Conservation (phyloP, 441 rosid genomes). For the Isatis lusitanica region DNA sequence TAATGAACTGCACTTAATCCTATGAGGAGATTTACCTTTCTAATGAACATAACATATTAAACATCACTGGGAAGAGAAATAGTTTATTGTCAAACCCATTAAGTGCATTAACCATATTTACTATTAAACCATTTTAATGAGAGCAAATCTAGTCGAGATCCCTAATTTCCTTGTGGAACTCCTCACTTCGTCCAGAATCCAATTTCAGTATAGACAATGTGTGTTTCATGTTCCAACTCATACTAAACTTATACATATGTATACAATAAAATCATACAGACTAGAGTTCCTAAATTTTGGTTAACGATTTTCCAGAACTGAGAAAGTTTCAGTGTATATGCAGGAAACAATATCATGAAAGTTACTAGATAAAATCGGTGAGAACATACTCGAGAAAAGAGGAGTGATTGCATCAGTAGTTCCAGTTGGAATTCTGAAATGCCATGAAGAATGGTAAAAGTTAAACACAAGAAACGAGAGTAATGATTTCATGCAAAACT, state of each 20-base stretch:
- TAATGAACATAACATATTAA: background rate
- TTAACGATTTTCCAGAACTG: constrained; percentile 16
- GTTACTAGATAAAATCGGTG: constrained; percentile 22
- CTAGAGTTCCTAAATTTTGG: background rate
- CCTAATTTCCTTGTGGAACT: background rate
- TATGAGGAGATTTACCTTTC: background rate
- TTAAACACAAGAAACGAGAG: constrained; percentile 21
- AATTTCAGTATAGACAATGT: background rate
- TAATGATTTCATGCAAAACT: constrained; percentile 6
- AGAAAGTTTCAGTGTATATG: constrained; percentile 20
- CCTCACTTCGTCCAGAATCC: background rate
- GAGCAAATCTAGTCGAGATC: background rate
- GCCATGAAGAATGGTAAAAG: constrained; percentile 27
- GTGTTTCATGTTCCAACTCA: constrained; percentile 12
- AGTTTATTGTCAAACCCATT: background rate
- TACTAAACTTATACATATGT: background rate
- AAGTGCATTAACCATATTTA: background rate
- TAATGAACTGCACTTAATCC: constrained; percentile 7
- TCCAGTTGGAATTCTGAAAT: constrained; percentile 94
- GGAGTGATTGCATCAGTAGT: constrained; percentile 87
- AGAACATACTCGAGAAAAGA: constrained; percentile 84
- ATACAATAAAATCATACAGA: background rate
- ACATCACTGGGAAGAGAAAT: constrained; percentile 7
- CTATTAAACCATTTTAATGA: background rate
- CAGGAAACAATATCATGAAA: constrained; percentile 21